These are phyloP conservation scores for Populus tremula DNA, from an alignment of 345 rosid species.

Conservation along the genomic window DNA sequence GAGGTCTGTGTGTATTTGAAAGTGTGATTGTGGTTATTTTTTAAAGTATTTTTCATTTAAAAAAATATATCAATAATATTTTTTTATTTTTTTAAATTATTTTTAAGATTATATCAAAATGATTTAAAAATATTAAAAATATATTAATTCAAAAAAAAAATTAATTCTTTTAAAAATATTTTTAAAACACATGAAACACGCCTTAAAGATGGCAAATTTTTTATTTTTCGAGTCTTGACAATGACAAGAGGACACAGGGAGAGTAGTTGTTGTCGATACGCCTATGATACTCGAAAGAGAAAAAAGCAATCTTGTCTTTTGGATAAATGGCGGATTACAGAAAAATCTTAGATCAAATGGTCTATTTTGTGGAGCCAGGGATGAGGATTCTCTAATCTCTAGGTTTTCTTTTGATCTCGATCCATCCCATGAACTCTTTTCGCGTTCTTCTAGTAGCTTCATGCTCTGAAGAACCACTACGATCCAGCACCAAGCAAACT, in stretches of 20 bases:
- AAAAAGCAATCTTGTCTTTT: constrained; percentile 57
- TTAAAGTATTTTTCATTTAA: too few species aligned
- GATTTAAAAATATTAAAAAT: too few species aligned
- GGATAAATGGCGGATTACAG: constrained; percentile 89
- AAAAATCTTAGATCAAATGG: constrained; percentile 97
- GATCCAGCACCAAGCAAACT: constrained; percentile 83
- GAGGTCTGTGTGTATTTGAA: too few species aligned
- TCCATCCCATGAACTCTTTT: constrained; percentile 98
- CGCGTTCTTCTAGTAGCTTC: constrained; percentile 98
- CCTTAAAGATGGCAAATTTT: too few species aligned
- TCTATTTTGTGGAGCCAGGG: constrained; percentile 91
- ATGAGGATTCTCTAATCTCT: constrained; percentile 65
- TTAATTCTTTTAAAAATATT: too few species aligned
- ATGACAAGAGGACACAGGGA: not conserved
- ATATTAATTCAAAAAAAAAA: too few species aligned
- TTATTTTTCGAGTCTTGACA: too few species aligned
- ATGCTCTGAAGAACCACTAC: constrained; percentile 87
- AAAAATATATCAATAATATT: too few species aligned
- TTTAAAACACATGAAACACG: too few species aligned
- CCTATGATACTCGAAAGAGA: not conserved
- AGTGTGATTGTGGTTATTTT: too few species aligned
- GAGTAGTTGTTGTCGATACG: not conserved
- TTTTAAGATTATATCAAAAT: too few species aligned
- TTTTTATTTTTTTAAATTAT: too few species aligned
- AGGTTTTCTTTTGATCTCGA: constrained; percentile 86